Percentiles rank a stretch among this genome's conserved stretches.
phyloP scores from a whole-genome alignment of 345 rosid species.

The Euphorbia tirucalli region DNA sequence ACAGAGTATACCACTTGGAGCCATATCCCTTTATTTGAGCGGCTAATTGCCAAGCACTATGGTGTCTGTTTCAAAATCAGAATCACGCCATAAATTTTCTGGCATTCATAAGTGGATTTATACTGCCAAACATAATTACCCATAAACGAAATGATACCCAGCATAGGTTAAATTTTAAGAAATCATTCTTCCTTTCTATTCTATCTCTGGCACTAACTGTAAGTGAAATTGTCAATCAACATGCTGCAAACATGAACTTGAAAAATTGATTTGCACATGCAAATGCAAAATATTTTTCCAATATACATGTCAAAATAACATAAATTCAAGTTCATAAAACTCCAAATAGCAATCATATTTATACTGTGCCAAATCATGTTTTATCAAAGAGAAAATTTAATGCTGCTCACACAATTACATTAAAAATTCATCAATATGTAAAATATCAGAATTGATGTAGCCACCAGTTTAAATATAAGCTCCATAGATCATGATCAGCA shows the following conservation, averaged over 20 bases:
- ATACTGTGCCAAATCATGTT: neutral
- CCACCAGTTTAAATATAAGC: slow-evolving; percentile 1
- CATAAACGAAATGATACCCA: no score
- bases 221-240: no score
- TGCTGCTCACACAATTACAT: no score
- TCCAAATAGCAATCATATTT: neutral
- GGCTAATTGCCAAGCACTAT: slow-evolving; percentile 8
- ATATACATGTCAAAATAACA: neutral
- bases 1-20: slow-evolving; percentile 55
- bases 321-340: neutral
- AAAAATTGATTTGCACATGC: neutral
- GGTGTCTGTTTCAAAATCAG: slow-evolving; percentile 11
- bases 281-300: neutral
- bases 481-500: neutral
- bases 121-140: slow-evolving; percentile 12
- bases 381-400: neutral
- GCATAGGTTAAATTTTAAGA: no score
- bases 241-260: neutral
- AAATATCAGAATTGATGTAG: neutral
- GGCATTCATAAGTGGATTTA: neutral
- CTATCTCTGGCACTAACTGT: no score
- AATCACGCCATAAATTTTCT: neutral
- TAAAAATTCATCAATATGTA: no score
- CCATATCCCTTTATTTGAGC: slow-evolving; percentile 31
- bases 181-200: no score